A percentile compares a stretch with the other conserved stretches of the same genome.
Conservation (phyloP, 192 early-diverging fungal genomes). For the Rhizophagus prolifer region DNA sequence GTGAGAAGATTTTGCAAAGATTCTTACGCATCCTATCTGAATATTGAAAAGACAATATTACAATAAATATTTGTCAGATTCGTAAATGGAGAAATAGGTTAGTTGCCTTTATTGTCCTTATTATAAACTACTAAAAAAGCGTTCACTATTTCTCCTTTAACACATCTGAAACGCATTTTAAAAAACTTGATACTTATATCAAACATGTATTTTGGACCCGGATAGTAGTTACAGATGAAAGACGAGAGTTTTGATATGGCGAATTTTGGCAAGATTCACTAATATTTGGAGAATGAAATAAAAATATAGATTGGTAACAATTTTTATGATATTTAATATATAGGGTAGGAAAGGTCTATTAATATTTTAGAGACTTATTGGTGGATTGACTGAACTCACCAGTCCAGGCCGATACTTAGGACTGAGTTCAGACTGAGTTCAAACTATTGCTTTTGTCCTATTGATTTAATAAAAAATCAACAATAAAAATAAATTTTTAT, state of each 20-base stretch:
- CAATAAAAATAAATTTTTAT: too few relatives aligned
- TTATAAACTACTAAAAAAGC: background rate
- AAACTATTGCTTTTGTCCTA: too few relatives aligned
- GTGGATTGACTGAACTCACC: too few relatives aligned
- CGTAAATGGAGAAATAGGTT: constrained; percentile 6
- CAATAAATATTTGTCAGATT: background rate
- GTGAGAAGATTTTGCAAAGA: constrained; percentile 10
- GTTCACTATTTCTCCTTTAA: background rate
- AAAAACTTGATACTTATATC: background rate
- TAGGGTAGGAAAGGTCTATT: too few relatives aligned
- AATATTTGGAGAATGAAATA: background rate
- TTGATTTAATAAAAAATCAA: too few relatives aligned
- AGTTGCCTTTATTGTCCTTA: background rate
- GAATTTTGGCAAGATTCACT: background rate
- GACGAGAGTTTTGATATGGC: background rate
- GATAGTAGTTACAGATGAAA: background rate
- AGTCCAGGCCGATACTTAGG: too few relatives aligned
- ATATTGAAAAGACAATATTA: constrained; percentile 1
- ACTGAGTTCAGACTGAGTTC: too few relatives aligned
- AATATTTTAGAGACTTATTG: too few relatives aligned
- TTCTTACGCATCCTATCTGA: background rate
- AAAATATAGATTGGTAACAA: background rate
- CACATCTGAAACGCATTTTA: background rate
- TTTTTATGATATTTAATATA: too few relatives aligned
- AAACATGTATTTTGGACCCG: background rate